Percentiles rank a stretch among this genome's conserved stretches.
These are phyloP conservation scores for Trametes polyzona DNA, from an alignment of 1,284 basidiomycete species.

Conservation along the genomic window DNA sequence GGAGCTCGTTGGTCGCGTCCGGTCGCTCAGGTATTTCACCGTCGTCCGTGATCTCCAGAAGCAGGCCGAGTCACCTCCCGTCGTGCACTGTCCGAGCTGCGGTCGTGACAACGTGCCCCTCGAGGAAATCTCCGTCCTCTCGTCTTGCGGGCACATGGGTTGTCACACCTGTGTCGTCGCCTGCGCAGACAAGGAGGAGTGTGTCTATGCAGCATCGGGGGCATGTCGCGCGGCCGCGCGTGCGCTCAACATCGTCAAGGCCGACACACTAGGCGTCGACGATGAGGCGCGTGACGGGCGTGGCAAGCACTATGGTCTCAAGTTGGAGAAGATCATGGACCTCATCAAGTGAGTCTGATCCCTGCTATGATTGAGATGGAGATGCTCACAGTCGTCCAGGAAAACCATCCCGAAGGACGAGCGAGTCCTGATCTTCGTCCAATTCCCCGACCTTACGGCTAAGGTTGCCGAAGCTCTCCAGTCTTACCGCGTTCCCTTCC, in stretches of 20 bases:
- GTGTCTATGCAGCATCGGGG: conserved; percentile 70
- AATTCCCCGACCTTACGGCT: conserved; percentile 90
- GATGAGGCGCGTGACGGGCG: conserved; percentile 71
- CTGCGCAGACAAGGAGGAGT: conserved; percentile 80
- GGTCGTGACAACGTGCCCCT: conserved; percentile 58
- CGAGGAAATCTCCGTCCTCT: conserved; percentile 80
- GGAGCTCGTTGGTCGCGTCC: conserved; percentile 86
- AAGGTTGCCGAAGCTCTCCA: conserved; percentile 86
- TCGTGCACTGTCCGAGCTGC: conserved; percentile 68
- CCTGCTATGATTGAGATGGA: neutral
- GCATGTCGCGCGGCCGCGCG: conserved; percentile 77
- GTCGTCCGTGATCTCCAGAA: conserved; percentile 88
- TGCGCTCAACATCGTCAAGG: conserved; percentile 81
- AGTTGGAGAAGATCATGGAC: conserved; percentile 83
- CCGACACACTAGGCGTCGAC: conserved; percentile 82
- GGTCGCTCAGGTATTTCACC: conserved; percentile 89
- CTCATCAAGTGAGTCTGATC: conserved; percentile 71
- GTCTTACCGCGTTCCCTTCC: conserved; percentile 73
- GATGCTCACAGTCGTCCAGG: conserved; percentile 40
- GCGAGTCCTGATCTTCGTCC: conserved; percentile 89
- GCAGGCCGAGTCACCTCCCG: conserved; percentile 59
- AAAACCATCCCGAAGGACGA: conserved; percentile 74
- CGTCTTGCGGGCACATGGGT: conserved; percentile 89
- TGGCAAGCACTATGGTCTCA: conserved; percentile 86
- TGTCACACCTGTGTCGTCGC: conserved; percentile 74